Conservation (phyloP, 1,284 basidiomycete species). For the Naganishia liquefaciens region DNA sequence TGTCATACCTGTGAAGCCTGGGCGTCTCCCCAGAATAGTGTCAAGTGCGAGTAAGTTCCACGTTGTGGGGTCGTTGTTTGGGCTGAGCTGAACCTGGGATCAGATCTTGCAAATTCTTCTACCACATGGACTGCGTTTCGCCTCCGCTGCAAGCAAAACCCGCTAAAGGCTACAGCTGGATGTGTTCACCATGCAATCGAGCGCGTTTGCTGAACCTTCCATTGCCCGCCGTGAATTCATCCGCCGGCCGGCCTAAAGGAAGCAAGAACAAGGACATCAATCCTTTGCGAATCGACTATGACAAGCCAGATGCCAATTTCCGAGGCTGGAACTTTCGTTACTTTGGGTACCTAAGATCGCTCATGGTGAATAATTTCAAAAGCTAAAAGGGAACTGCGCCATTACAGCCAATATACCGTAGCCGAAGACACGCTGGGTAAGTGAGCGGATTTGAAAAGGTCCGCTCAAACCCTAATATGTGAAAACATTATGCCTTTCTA, state of each 20-base stretch:
- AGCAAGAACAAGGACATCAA: constrained; percentile 68
- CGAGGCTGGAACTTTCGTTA: constrained; percentile 88
- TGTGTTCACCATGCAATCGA: constrained; percentile 87
- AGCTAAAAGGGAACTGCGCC: background rate
- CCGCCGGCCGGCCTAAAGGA: constrained; percentile 65
- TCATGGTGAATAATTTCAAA: background rate
- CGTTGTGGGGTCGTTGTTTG: background rate
- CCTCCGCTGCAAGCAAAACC: constrained; percentile 95
- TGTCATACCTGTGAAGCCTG: constrained; percentile 85
- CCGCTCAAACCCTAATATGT: constrained; percentile 31
- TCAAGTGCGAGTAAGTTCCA: constrained; percentile 72
- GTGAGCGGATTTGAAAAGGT: constrained; percentile 38
- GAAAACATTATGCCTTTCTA: constrained; percentile 44
- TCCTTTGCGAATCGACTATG: constrained; percentile 55
- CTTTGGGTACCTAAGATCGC: constrained; percentile 70
- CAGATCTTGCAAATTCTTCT: constrained; percentile 81
- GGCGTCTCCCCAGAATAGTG: constrained; percentile 75
- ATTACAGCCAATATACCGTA: constrained; percentile 74
- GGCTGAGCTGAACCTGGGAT: background rate
- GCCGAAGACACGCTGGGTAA: constrained; percentile 86
- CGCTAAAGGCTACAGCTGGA: constrained; percentile 96
- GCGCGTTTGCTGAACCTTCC: constrained; percentile 37
- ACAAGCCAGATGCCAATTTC: constrained; percentile 73
- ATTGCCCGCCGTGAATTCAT: constrained; percentile 16
- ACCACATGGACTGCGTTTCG: constrained; percentile 91